Base-by-base conservation (phyloP, 805 yeast species). In the Candida koratica region DNA sequence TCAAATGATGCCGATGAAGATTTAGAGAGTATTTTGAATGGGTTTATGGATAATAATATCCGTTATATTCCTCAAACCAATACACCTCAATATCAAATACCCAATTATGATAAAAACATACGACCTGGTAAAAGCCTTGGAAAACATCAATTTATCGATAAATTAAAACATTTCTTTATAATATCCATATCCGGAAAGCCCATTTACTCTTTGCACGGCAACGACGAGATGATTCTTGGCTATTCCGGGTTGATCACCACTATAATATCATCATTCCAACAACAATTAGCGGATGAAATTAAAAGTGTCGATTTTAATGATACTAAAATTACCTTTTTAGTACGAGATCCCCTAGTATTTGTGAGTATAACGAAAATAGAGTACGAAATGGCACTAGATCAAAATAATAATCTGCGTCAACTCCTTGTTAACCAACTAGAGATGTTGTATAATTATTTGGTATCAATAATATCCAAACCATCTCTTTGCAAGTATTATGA, bases 111-210 rank as follows among this genome's bases (percentile, higher is more conserved):
- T 1, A 42, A 46, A 14, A 40, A 47, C 28, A 48, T 57, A 4
- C 32, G 33, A 4, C 39, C 46, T 3, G 46, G 44, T 22, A 55
- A 56, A 32, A 17, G 34, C 5, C 25, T 39, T 8, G 43, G 41
- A 17, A 13, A 27, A 4, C 14, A 27, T 1, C 29, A 18, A 5
- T 65, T 67, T 41, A 58, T 54, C 36, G 25, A 39, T 14, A 67
- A 63, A 31, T 47, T 61, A 36, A 87, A 86, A 54, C 94, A 87
- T 41, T 84, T 82, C 51, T 82, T 85, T 47, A 75, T 88, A 3
- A 63, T 88, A 7, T 84, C 95, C 0, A 64, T 79, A 2, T 95
- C 96, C 1, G 96, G 96, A 0, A 88, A 88, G 53, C 95, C 95
- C 2, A 81, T 88, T 5, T 88, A 82, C 56, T 76, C 94, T 2